phyloP scores from a whole-genome alignment of 163 green algal genomes.

The Picocystis sp. region DNA sequence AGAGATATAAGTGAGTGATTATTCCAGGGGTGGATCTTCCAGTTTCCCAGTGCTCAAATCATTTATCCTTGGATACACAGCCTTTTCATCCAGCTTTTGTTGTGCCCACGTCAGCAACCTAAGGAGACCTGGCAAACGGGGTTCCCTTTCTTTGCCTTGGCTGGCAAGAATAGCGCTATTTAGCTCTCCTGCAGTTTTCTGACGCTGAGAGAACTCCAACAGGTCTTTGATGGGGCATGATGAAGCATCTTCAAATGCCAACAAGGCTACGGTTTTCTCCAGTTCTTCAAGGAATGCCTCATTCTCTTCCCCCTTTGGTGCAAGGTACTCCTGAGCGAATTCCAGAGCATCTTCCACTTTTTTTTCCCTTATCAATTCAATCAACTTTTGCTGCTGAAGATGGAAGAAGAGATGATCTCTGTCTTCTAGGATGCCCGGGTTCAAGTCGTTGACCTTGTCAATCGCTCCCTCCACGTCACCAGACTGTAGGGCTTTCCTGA shows the following conservation, averaged over 20 bases:
- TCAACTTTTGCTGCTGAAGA: conserved; percentile 86
- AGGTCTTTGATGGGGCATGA: conserved; percentile 59
- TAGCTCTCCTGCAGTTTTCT: conserved; percentile 78
- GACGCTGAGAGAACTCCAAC: conserved; percentile 64
- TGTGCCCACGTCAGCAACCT: conserved; percentile 29
- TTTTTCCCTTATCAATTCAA: conserved; percentile 72
- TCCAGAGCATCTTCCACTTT: conserved; percentile 56
- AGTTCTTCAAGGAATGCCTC: conserved; percentile 52
- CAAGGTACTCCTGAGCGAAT: conserved; percentile 74
- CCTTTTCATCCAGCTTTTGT: conserved; percentile 50
- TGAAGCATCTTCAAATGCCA: conserved; percentile 71
- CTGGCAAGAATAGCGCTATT: conserved; percentile 78
- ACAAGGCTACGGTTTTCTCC: conserved; percentile 78
- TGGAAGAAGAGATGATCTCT: conserved; percentile 72
- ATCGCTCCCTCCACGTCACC: conserved; percentile 73
- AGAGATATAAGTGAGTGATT: too few relatives aligned
- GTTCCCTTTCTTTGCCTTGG: conserved; percentile 34
- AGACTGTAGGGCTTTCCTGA: conserved; percentile 64
- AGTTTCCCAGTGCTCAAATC: conserved; percentile 35
- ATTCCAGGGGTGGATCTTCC: conserved; percentile 8
- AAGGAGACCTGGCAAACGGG: conserved; percentile 19
- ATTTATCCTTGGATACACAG: conserved; percentile 47
- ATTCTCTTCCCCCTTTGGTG: conserved; percentile 75
- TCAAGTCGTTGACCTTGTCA: conserved; percentile 83
- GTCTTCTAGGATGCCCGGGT: conserved; percentile 84